Base-by-base conservation (phyloP, 345 rosid genomes). In the Carallia brachiata region DNA sequence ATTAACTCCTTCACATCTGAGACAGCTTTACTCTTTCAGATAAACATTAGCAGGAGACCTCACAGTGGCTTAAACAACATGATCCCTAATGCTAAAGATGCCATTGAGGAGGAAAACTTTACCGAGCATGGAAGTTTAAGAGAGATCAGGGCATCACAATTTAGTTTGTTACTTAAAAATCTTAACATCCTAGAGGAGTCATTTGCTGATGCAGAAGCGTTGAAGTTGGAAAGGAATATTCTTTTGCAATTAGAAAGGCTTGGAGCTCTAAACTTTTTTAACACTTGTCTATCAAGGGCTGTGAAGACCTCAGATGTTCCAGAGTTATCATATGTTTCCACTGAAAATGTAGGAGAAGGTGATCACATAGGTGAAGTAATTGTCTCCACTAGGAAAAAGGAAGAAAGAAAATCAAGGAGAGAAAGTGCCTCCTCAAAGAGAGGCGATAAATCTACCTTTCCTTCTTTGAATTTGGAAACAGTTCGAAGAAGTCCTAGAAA, bases 191-290 rank as follows among this genome's bases (percentile, higher is more conserved):
- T 92, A 70, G 93, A 92, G 80, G 77, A 86, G 23, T 85, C 84
- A 50, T 80, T 90, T 66, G 69, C 77, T 23, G 85, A 88, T 75
- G 76, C 81, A 16, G 79, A 84, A 28, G 80, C 59, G 0, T 60
- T 83, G 40, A 81, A 71, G 70, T 73, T 87, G 84, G 91, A 92
- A 79, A 81, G 64, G 68, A 88, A 90, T 63, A 90, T 88, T 62
- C 77, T 86, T 78, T 67, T 70, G 52, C 95, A 92, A 65, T 73
- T 90, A 70, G 80, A 84, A 69, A 84, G 82, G 66, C 75, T 92
- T 60, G 97, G 97, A 36, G 94, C 92, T 73, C 40, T 89, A 16
- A 77, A 85, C 37, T 78, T 86, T 66, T 88, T 84, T 74, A 70
- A 76, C 32, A 65, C 71, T 13, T 76, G 74, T 78, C 78, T 92